Base-by-base conservation (phyloP, 2,329 filamentous ascomycete species). In the Nigrospora sphaerica region DNA sequence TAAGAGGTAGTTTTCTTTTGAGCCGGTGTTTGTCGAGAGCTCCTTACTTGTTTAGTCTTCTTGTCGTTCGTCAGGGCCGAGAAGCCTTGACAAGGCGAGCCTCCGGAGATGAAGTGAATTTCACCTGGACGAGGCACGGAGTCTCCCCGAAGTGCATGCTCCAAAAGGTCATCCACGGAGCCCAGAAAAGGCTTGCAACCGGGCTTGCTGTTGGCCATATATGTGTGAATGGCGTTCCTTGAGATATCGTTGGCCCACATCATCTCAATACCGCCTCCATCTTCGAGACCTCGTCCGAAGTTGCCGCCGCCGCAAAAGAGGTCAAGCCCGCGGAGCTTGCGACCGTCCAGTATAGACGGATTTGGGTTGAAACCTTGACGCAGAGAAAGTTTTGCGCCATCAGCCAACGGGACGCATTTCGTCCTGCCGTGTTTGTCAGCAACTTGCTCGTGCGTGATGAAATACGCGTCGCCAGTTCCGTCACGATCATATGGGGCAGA, bases 231-330 rank as follows among this genome's bases (percentile, higher is more conserved):
- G 0, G 88, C 85, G 6, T 70, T 65, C 1, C 66, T 54, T 46
- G 75, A 77, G 48, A 80, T 78, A 56, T 95, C 88, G 23, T 91
- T 83, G 0, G 80, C 80, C 70, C 79, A 85, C 3, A 72, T 68
- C 61, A 86, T 85, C 23, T 80, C 60, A 0, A 90, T 72, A 0
- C 72, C 80, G 1, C 81, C 80, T 1, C 79, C 80, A 45, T 90
- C 86, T 61, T 90, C 86, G 0, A 95, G 68, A 0, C 87, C 88
- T 31, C 85, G 74, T 6, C 87, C 88, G 44, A 93, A 81, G 44
- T 84, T 89, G 0, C 88, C 88, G 16, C 85, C 83, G 1, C 88
- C 88, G 53, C 84, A 88, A 56, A 88, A 95, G 0, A 93, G 67
- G 51, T 89, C 86, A 4, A 92, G 64, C 0, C 83, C 85, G 6